A percentile compares a stretch with the other conserved stretches of the same genome.
Evolutionary conservation across 352 stramenopile species (phyloP).

Genomic region (Pythium angustatum): DNA sequence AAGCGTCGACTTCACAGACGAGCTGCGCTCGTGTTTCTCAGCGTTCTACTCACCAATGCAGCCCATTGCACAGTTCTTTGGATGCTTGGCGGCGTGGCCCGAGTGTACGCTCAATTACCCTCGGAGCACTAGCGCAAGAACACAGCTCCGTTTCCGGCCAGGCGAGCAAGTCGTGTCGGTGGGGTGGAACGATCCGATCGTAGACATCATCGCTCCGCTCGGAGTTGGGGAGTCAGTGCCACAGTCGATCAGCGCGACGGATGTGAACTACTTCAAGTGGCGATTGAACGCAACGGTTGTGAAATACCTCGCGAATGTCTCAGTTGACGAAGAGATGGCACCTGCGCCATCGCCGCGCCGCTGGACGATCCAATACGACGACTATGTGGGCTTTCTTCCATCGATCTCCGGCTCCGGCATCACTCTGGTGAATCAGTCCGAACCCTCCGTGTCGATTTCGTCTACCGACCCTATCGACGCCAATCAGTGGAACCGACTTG

Average conservation of each 20-base stretch:
- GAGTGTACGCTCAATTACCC: conserved; percentile 1
- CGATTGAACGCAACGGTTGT: neutral
- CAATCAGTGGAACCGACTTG: neutral
- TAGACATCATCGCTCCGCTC: neutral
- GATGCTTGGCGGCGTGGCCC: neutral
- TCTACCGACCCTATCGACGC: neutral
- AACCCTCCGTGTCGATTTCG: neutral
- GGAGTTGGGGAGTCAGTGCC: neutral
- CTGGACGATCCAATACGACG: conserved; percentile 6
- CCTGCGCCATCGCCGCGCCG: neutral
- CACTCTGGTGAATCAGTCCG: neutral
- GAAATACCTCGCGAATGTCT: neutral
- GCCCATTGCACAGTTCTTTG: conserved; percentile 11
- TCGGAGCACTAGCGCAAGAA: neutral
- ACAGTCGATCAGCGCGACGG: neutral
- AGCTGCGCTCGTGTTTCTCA: neutral
- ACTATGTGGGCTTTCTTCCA: conserved; percentile 10
- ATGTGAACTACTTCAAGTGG: neutral
- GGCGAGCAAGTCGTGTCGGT: conserved; percentile 5
- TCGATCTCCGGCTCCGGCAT: neutral
- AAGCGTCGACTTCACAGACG: neutral
- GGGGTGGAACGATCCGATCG: too few species aligned
- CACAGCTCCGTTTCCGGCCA: neutral
- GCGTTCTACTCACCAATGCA: neutral
- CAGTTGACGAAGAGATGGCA: neutral